Evolutionary conservation across 2,329 filamentous ascomycete genomes (phyloP).

Genomic region (Curvularia eragrostidis): DNA sequence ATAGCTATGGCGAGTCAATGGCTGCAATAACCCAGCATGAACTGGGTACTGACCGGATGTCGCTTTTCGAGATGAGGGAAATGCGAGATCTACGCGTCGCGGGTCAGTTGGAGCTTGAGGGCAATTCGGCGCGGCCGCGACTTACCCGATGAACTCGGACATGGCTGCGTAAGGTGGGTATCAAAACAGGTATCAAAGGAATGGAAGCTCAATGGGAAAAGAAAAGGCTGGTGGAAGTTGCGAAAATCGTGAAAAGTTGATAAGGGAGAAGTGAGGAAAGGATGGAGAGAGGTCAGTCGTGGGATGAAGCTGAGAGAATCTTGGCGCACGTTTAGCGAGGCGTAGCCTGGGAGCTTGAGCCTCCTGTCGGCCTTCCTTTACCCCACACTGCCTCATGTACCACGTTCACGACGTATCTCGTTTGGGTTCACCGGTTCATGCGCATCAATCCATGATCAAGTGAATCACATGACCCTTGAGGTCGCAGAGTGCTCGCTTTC

Average conservation of each 20-base stretch:
- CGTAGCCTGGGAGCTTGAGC: slow-evolving; percentile 23
- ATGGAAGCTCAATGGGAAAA: slow-evolving; percentile 28
- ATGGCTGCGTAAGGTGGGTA: slow-evolving; percentile 50
- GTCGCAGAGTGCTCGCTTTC: background rate
- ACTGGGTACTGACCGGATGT: slow-evolving; percentile 77
- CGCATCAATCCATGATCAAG: slow-evolving; percentile 5
- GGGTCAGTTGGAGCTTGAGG: slow-evolving; percentile 46
- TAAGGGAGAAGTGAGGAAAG: slow-evolving; percentile 18
- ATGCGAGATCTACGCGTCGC: slow-evolving; percentile 75
- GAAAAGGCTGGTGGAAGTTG: slow-evolving; percentile 32
- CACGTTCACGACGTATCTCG: slow-evolving; percentile 1
- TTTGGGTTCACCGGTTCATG: slow-evolving; percentile 3
- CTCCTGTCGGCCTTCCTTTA: slow-evolving; percentile 23
- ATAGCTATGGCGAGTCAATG: slow-evolving; percentile 67
- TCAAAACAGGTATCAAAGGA: slow-evolving; percentile 35
- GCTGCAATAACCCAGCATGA: slow-evolving; percentile 26
- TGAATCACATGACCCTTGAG: slow-evolving; percentile 8
- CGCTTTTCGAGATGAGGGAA: slow-evolving; percentile 95
- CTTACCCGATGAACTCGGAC: slow-evolving; percentile 68
- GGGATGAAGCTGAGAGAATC: slow-evolving; percentile 26
- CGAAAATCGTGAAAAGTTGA: slow-evolving; percentile 22
- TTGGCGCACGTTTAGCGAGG: slow-evolving; percentile 32
- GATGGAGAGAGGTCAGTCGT: slow-evolving; percentile 25
- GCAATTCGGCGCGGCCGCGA: slow-evolving; percentile 45
- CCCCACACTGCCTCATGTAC: slow-evolving; percentile 30